Base-by-base conservation (phyloP, 2,329 filamentous ascomycete genomes). In the Penicillium decumbens region DNA sequence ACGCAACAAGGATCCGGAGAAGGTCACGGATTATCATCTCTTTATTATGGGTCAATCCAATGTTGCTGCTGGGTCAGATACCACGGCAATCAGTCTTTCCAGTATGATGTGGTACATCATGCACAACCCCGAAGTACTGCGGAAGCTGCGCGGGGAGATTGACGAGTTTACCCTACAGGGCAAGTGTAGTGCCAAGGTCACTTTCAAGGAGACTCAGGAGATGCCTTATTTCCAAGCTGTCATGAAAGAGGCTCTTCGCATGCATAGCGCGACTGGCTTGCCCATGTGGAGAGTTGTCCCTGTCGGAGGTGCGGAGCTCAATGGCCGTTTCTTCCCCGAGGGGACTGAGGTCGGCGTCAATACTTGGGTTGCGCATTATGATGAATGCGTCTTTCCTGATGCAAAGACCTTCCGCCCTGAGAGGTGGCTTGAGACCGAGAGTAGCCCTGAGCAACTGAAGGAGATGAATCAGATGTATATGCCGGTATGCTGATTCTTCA, bases 171-270 rank as follows among this genome's bases (percentile, higher is more conserved):
- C 55, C 15, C 40, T 43, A 0, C 49, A 52, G 25, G 58, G 59
- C 10, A 52, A 43, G 3, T 47, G 58, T 43, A 40, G 67, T 15
- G 55, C 62, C n/a, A 60, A 60, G 0, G 50, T 73, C 1, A 67
- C 63, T 0, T 76, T 68, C 58, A 72, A 65, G 27, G 71, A 72
- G 54, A 69, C 54, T 3, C 72, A 68, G 33, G 65, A 65, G 13
- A 66, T 78, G 59, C 76, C 75, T 0, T 82, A 80, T 51, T 67
- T 81, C 13, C 73, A 80, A 50, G 78, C 77, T 0, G 72, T 76
- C 3, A 74, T 81, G 33, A 79, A 79, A 44, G 79, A 81, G 58
- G 74, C 75, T 0, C 61, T 81, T 15, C 72, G 80, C 12, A 63
- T 81, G 18, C 75, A 79, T 43, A 71, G 78, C 1, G 73, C 76